phyloP scores from a whole-genome alignment of 2,329 filamentous ascomycete genomes.

The Colletotrichum plurivorum region DNA sequence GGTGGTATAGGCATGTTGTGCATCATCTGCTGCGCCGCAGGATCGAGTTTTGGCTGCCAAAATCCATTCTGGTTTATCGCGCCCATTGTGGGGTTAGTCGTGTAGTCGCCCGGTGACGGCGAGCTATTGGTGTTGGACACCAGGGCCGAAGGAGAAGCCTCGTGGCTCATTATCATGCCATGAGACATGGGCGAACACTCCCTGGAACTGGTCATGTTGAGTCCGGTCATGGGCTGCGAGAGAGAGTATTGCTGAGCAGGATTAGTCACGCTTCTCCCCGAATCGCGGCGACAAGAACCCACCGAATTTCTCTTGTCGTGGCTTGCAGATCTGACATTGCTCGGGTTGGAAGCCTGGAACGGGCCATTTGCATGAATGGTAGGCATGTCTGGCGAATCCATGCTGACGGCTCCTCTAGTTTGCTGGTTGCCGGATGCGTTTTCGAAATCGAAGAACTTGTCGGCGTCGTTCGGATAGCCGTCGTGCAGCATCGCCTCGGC shows the following conservation, averaged over 20 bases:
- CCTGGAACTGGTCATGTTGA: conserved; percentile 62
- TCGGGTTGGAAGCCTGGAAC: conserved; percentile 44
- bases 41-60: conserved; percentile 54
- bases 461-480: conserved; percentile 54
- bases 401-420: conserved; percentile 48
- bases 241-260: conserved; percentile 63
- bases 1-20: conserved; percentile 31
- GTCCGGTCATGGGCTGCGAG: conserved; percentile 64
- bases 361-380: conserved; percentile 54
- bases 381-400: conserved; percentile 61
- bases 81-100: conserved; percentile 41
- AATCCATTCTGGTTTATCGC: conserved; percentile 47
- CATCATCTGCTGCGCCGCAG: conserved; percentile 43
- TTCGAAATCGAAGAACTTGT: conserved; percentile 69
- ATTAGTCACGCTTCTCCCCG: conserved; percentile 45
- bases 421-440: conserved; percentile 72
- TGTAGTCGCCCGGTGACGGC: conserved; percentile 62
- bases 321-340: conserved; percentile 43
- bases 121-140: conserved; percentile 57
- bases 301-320: conserved; percentile 52
- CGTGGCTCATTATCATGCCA: conserved; percentile 65
- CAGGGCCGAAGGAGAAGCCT: conserved; percentile 64
- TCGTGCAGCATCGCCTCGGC: conserved; percentile 46
- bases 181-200: conserved; percentile 68
- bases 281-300: not conserved